Evolutionary conservation across 495 filamentous ascomycete genomes (phyloP), one percentile per base, ranked within the genome.

Genomic region (Xylaria palmicola): DNA sequence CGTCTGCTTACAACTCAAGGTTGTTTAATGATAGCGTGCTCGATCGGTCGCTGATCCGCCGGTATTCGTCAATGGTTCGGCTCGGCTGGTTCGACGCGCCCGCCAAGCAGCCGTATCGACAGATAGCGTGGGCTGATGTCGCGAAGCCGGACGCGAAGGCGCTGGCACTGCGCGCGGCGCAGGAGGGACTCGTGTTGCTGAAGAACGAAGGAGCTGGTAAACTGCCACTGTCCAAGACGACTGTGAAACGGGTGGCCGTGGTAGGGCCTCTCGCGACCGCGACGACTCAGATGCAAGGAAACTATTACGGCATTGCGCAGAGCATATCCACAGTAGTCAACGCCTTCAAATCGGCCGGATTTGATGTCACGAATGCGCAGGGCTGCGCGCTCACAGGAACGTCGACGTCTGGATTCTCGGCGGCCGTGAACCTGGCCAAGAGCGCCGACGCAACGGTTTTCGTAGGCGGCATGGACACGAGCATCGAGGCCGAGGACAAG

Each of bases 251-350:
- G 9, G 69, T 87, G n/a, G 84, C 82, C 8, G 67, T 88, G 7
- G 75, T 89, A 55, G 86, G 86, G 0, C 78, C 79, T 1, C 86
- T 82, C 75, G 85, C 81, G 13, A 83, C 83, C 52, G 84, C 83
- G 4, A 86, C 84, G 0, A 76, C 68, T 4, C 77, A 87, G 43
- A 75, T 89, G 74, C 85, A 84, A 58, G 86, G 86, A 5, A 86
- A 84, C 60, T 89, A 88, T 69, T 76, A 65, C 56, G 84, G 84
- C 3, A 70, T 69, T 0, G 77, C 86, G 6, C 84, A 83, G 10
- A 86, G 85, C 65, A 72, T 86, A 4, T 79, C 74, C 44, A 81
- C 79, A 19, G 83, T 82, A 0, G 66, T 85, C 4, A 75, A 74
- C 41, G 79, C 77, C 2, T 83, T 81, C 19, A 71, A 83, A 39